Evolutionary conservation across 78 protist genomes (phyloP), one percentile per base, ranked within the genome.

Genomic region (Dictyostelium brefeldianum): DNA sequence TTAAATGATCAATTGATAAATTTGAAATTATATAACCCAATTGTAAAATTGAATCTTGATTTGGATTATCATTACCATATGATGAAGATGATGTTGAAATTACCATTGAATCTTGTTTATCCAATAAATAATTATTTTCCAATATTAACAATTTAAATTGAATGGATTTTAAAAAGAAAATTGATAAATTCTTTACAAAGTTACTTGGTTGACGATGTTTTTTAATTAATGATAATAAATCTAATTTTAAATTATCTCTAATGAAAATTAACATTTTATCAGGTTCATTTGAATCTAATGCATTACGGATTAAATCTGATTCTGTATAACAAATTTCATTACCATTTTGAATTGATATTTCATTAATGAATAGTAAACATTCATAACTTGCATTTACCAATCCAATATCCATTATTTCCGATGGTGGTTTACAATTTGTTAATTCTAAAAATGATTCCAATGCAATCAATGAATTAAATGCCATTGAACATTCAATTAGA

Each of bases 381-480:
- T 62, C 31, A 22, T 25, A 25, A 62, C 70, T 62, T 62, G 70
- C n/a, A 62, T 62, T 62, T 18, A 62, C 12, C 0, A 62, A 22
- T 10, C 70, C 70, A 1, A 62, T 10, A 62, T 62, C 70, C n/a
- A 59, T n/a, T 59, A 59, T 22, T 1, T 59, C 69, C n/a, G n/a
- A 22, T 59, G 69, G 31, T 59, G 11, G 11, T n/a, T 59, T 59
- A 59, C 4, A 9, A 22, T 59, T 3, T 8, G 25, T n/a, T 22
- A 59, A 22, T 22, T 59, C 69, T 59, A 59, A 59, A 59, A 59
- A 59, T 59, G 69, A 22, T 59, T 25, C n/a, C n/a, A 59, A 59
- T 8, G 69, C 69, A 22, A 59, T 59, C 0, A 10, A 6, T n/a
- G 31, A 59, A 59, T 59, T 59, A 9, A 59, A 59, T 22, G 25